phyloP scores from a whole-genome alignment of 306 rosid species.

The Nissolia schottii region DNA sequence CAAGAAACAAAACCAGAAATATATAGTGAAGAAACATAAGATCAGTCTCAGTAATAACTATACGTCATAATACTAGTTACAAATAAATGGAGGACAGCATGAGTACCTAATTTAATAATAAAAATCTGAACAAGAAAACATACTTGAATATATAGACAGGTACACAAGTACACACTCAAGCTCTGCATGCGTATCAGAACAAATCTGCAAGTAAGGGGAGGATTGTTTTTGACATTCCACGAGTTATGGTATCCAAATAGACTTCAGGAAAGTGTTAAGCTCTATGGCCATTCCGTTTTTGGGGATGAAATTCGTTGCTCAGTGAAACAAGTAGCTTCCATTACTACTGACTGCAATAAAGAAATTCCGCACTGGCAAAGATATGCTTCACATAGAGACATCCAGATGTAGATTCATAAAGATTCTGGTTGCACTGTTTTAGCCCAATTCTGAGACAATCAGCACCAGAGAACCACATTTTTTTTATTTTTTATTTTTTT shows the following conservation, averaged over 20 bases:
- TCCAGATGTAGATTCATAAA: background rate
- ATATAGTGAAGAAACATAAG: slow-evolving; percentile 10
- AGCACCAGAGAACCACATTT: background rate
- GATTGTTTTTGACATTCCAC: background rate
- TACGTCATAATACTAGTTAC: background rate
- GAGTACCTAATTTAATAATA: background rate
- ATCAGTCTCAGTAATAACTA: background rate
- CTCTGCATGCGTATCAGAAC: background rate
- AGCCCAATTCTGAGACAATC: background rate
- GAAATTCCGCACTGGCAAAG: slow-evolving; percentile 7
- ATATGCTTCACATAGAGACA: background rate
- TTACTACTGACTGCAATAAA: background rate
- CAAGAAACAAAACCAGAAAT: slow-evolving; percentile 9
- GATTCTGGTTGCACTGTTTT: slow-evolving; percentile 4
- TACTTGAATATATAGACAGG: background rate
- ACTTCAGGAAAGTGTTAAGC: background rate
- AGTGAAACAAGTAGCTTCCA: slow-evolving; percentile 14
- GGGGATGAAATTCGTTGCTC: slow-evolving; percentile 9
- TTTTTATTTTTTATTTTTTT: too few species aligned
- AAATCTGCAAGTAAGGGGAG: background rate
- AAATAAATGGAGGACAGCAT: background rate
- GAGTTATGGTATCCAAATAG: slow-evolving; percentile 3
- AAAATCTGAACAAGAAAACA: background rate
- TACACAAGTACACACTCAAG: slow-evolving; percentile 14
- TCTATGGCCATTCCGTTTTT: background rate